Percentiles rank a stretch among this genome's conserved stretches.
Conservation (phyloP, 345 rosid genomes). For the Camelina sativa region DNA sequence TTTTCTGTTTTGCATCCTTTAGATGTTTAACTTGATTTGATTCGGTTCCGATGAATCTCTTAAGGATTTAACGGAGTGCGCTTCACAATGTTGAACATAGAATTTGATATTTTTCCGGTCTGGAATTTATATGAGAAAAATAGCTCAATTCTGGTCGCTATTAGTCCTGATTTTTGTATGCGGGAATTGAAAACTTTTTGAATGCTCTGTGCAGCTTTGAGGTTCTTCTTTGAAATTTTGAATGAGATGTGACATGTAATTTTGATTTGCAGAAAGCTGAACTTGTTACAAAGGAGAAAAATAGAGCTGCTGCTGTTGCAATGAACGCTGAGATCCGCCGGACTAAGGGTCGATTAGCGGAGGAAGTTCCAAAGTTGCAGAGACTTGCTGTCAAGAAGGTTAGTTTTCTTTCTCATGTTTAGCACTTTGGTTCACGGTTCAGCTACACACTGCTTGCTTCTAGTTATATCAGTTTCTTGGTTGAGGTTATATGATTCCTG, state of each 20-base stretch:
- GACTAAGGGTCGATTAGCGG: constrained; percentile 82
- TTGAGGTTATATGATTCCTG: constrained; percentile 12
- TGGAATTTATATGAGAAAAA: neutral
- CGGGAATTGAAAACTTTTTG: neutral
- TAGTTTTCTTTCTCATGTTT: constrained; percentile 19
- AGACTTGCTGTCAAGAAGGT: constrained; percentile 94
- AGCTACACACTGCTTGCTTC: constrained; percentile 13
- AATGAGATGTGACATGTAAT: neutral
- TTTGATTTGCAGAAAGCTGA: constrained; percentile 76
- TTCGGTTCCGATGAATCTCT: constrained; percentile 19
- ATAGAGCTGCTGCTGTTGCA: constrained; percentile 87
- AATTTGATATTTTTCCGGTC: neutral
- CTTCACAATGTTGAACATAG: constrained; percentile 14
- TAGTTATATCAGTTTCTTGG: constrained; percentile 8
- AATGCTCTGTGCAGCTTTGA: neutral
- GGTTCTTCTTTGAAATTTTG: neutral
- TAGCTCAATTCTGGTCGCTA: no score
- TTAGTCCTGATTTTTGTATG: constrained; percentile 8
- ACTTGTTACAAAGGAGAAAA: constrained; percentile 77
- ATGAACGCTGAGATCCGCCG: constrained; percentile 97
- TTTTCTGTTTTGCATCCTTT: neutral
- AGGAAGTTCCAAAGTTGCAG: constrained; percentile 93
- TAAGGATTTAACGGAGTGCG: neutral
- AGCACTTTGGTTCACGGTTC: constrained; percentile 12
- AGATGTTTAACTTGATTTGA: constrained; percentile 25